Evolutionary conservation across 2,329 filamentous ascomycete species (phyloP).

Genomic region (Dactylellina cionopaga): DNA sequence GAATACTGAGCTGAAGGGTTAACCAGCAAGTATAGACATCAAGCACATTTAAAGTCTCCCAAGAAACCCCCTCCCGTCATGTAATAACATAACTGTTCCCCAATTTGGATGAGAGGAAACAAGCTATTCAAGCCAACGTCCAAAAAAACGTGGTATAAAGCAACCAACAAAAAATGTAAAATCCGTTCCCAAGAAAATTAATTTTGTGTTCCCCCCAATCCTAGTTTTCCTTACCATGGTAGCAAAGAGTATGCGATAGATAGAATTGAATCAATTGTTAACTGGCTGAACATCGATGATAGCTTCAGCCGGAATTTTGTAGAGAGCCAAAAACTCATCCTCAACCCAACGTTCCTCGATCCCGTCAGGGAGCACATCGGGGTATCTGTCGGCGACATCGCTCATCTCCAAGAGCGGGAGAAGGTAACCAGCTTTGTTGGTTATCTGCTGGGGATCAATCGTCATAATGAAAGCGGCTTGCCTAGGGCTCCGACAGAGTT

Average conservation of each 20-base stretch:
- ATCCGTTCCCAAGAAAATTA: too few relatives aligned
- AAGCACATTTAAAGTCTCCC: too few relatives aligned
- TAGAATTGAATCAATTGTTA: neutral
- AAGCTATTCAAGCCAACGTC: too few relatives aligned
- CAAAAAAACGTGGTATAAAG: too few relatives aligned
- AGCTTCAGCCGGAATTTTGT: slow-evolving; percentile 14
- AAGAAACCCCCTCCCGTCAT: too few relatives aligned
- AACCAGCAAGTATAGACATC: too few relatives aligned
- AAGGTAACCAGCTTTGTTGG: neutral
- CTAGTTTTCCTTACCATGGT: too few relatives aligned
- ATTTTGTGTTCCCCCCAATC: too few relatives aligned
- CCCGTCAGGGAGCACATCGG: slow-evolving; percentile 2
- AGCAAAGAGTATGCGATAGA: neutral
- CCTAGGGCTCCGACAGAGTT: neutral
- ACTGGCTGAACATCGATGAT: neutral
- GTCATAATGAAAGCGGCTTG: neutral
- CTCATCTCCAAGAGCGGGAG: neutral
- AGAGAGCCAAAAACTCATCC: slow-evolving; percentile 25
- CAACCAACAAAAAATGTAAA: too few relatives aligned
- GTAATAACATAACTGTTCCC: too few relatives aligned
- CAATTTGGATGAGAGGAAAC: too few relatives aligned
- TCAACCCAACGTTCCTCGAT: neutral
- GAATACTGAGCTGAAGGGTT: too few relatives aligned
- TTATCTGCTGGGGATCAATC: slow-evolving; percentile 15
- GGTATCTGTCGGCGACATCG: slow-evolving; percentile 1